Evolutionary conservation across 108 stramenopile species (phyloP).

Genomic region (Skeletonema marinoi): DNA sequence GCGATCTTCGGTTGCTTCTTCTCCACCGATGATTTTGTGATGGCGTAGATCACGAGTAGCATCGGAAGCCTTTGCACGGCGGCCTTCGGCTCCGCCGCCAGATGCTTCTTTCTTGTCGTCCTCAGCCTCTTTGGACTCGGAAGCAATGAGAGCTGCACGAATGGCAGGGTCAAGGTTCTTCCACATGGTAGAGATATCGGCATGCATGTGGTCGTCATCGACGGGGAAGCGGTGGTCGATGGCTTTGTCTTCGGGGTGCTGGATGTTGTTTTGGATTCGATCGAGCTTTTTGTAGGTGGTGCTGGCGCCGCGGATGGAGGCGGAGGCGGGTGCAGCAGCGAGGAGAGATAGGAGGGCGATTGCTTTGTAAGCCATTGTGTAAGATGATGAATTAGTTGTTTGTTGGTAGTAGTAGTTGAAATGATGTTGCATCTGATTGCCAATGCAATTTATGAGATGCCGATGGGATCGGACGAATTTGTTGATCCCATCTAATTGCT

Average conservation of each 20-base stretch:
- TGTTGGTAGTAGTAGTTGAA: background rate
- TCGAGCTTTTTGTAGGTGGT: background rate
- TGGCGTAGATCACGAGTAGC: constrained; percentile 10
- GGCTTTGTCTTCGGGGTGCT: too few species aligned
- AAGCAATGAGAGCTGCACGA: constrained; percentile 45
- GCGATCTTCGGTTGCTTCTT: constrained; percentile 12
- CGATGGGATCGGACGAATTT: background rate
- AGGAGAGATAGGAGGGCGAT: background rate
- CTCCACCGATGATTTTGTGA: constrained; percentile 32
- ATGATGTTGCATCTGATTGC: background rate
- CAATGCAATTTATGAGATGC: background rate
- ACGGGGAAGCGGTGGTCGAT: too few species aligned
- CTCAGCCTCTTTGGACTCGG: constrained; percentile 32
- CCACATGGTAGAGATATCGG: constrained; percentile 26
- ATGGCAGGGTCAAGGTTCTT: constrained; percentile 38
- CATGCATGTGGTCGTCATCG: too few species aligned
- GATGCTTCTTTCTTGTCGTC: constrained; percentile 1
- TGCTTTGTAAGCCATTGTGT: background rate
- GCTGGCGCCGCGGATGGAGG: background rate
- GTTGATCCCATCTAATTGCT: too few species aligned
- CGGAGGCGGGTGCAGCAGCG: background rate
- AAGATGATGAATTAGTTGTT: background rate
- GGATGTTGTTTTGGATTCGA: background rate
- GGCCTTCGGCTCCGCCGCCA: constrained; percentile 62
- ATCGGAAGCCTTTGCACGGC: constrained; percentile 75